Conservation (phyloP, 495 filamentous ascomycete genomes). For the Lepraria neglecta region DNA sequence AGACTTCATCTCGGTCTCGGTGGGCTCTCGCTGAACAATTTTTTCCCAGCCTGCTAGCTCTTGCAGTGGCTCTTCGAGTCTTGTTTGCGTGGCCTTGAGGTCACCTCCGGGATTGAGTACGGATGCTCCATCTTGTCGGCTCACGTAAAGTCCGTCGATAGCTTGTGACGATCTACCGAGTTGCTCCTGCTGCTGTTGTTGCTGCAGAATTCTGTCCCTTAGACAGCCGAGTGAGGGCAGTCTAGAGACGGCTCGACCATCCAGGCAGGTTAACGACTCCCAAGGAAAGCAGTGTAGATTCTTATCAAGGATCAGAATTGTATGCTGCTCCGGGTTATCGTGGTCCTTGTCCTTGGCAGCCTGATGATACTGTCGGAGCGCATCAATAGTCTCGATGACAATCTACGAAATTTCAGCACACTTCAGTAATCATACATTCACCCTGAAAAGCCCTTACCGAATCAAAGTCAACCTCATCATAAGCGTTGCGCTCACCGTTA, state of each 20-base stretch:
- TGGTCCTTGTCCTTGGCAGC: constrained; percentile 40
- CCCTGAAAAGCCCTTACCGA: constrained; percentile 34
- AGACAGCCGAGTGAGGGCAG: constrained; percentile 79
- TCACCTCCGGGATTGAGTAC: constrained; percentile 86
- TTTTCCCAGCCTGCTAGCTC: constrained; percentile 55
- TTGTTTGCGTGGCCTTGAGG: constrained; percentile 67
- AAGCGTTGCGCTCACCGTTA: constrained; percentile 90
- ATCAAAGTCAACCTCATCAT: constrained; percentile 97
- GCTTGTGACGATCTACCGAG: constrained; percentile 16
- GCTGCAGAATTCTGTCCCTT: constrained; percentile 56
- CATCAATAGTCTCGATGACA: constrained; percentile 75
- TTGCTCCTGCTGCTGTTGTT: constrained; percentile 37
- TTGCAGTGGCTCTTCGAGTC: constrained; percentile 58
- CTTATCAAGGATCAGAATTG: constrained; percentile 89
- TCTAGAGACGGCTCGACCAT: constrained; percentile 70
- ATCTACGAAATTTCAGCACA: constrained; percentile 42
- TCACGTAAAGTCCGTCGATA: constrained; percentile 44
- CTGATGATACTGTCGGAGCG: constrained; percentile 70
- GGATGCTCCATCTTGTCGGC: constrained; percentile 60
- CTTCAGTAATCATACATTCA: not conserved
- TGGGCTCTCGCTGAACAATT: constrained; percentile 60
- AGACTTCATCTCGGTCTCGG: constrained; percentile 66
- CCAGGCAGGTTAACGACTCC: constrained; percentile 87
- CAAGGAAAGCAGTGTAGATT: constrained; percentile 84
- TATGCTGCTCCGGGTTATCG: constrained; percentile 70